Base-by-base conservation (phyloP, 2,329 filamentous ascomycete genomes). In the Cyphellophora attinorum region DNA sequence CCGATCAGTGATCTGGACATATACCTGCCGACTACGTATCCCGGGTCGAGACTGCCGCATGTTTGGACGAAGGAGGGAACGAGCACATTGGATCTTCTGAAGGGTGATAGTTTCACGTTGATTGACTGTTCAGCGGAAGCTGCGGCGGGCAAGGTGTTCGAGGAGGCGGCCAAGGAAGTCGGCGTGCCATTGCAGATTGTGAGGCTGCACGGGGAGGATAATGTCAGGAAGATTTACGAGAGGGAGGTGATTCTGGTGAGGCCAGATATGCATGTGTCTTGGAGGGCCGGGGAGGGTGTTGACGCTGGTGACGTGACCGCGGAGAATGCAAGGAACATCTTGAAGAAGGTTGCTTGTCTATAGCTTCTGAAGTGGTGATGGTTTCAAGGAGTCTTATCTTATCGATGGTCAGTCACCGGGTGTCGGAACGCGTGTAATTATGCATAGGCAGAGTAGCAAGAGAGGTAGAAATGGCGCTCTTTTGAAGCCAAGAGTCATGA, bases 11-110 rank as follows among this genome's bases (percentile, higher is more conserved):
- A 50, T 32, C 47, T 47, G 6, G 8, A 27, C 3, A 40, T 35
- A 6, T 51, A 52, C 35, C 28, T 29, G 6, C 47, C 48, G 4
- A 51, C 44, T 2, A 50, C 51, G 5, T 35, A 41, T 13, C 51
- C 51, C n/a, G 51, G 51, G 3, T 45, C 46, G 29, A 42, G 51
- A 12, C 34, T 50, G 2, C 51, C 51, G 6, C 51, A 53, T 40
- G 44, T 40, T 2, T 52, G 50, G 51, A 8, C 52, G 2, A 33
- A 47, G 12, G 31, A 28, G 10, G 39, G 35, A 3, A 31, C 35
- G 4, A 37, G 18, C n/a, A 17, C 39, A 6, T 25, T 51, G 25
- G 50, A 52, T 34, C 30, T 51, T 15, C 15, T 39, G 8, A 21
- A 17, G 3, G 14, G 12, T 16, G n/a, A 8, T 25, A 19, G 33